These are phyloP conservation scores for Pelargonium australe DNA, from an alignment of 441 rosid genomes.

Conservation along the genomic window DNA sequence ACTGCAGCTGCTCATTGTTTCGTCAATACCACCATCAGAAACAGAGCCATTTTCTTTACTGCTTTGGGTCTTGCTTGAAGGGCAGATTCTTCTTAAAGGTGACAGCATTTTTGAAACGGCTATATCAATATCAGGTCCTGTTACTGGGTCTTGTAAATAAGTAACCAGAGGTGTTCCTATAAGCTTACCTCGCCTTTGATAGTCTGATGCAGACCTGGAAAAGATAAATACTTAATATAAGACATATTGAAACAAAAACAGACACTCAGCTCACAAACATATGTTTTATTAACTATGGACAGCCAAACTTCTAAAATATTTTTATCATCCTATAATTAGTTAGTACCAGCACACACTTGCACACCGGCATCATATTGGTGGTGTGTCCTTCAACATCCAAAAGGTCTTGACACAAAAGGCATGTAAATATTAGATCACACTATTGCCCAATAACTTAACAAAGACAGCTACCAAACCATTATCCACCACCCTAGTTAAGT, in stretches of 20 bases:
- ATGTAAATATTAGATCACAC: too few species aligned
- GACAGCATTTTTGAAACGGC: conserved; percentile 45
- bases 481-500: too few species aligned
- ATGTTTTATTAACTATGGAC: too few species aligned
- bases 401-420: too few species aligned
- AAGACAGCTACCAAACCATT: too few species aligned
- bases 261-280: not conserved
- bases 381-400: too few species aligned
- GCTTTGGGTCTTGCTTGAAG: conserved; percentile 30
- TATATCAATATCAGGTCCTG: conserved; percentile 52
- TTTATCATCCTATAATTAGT: too few species aligned
- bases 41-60: conserved; percentile 50
- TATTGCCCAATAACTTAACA: too few species aligned
- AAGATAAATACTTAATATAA: not conserved
- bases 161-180: conserved; percentile 74
- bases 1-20: conserved; percentile 34
- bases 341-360: too few species aligned
- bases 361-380: too few species aligned
- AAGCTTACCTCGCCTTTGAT: conserved; percentile 35
- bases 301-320: too few species aligned
- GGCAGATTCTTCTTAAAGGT: conserved; percentile 52
- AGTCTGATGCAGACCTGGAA: conserved; percentile 42
- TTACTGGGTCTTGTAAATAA: conserved; percentile 44
- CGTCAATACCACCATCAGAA: conserved; percentile 41
- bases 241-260: conserved; percentile 17